Percentiles rank a stretch among this genome's conserved stretches.
phyloP scores from a whole-genome alignment of 108 stramenopile genomes.

The Licmophora abbreviata region DNA sequence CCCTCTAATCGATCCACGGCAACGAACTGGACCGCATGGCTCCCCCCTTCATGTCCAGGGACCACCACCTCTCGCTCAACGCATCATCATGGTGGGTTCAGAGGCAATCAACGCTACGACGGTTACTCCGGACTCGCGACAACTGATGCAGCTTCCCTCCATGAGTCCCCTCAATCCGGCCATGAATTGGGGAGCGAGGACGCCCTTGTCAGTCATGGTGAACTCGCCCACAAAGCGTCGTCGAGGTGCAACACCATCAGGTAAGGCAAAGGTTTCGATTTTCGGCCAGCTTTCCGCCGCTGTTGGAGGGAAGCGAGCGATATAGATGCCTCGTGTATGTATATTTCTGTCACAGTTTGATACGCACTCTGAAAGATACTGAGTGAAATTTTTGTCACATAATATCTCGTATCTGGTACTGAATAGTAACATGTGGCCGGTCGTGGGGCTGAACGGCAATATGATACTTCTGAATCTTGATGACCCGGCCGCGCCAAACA shows the following conservation, averaged over 20 bases:
- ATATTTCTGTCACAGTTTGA: neutral
- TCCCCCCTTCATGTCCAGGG: no score
- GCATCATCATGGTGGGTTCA: no score
- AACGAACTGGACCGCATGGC: no score
- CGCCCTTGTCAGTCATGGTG: neutral
- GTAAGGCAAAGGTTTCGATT: constrained; percentile 6
- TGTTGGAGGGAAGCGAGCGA: neutral
- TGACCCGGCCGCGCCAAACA: no score
- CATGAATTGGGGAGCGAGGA: neutral
- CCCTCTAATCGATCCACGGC: no score
- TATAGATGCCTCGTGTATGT: neutral
- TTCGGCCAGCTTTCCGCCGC: neutral
- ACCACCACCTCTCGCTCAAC: no score
- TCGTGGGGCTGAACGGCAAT: no score
- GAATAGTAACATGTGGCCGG: no score
- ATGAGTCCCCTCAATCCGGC: constrained; percentile 15
- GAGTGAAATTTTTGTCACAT: no score
- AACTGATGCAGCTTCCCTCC: constrained; percentile 13
- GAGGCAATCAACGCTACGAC: constrained; percentile 9
- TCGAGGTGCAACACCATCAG: constrained; percentile 1
- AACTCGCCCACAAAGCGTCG: neutral
- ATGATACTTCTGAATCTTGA: no score
- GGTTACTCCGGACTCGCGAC: constrained; percentile 23
- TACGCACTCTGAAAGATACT: neutral
- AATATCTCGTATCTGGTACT: no score